Evolutionary conservation across 768 basidiomycete genomes (phyloP).

Genomic region (Saitozyma podzolica): DNA sequence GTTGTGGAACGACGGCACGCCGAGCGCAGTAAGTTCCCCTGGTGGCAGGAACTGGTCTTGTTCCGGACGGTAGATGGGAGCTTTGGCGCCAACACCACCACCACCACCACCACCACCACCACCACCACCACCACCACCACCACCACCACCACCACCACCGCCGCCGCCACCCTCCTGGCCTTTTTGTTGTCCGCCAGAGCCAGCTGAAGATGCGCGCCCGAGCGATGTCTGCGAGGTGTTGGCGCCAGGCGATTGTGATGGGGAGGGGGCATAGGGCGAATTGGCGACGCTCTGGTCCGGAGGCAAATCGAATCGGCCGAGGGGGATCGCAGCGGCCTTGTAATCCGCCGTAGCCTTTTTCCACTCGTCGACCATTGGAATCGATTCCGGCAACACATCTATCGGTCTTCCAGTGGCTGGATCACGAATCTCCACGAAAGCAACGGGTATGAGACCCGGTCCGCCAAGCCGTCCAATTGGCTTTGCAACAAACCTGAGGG

Average conservation of each 20-base stretch:
- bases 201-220: not conserved
- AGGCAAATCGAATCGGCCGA: conserved; percentile 79
- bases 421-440: conserved; percentile 95
- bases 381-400: conserved; percentile 61
- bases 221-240: conserved; percentile 5
- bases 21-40: conserved; percentile 80
- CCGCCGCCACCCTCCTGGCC: not conserved
- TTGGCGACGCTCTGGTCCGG: conserved; percentile 51
- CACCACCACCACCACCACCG: not conserved
- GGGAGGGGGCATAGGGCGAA: conserved; percentile 35
- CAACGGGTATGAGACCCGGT: conserved; percentile 93
- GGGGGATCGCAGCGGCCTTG: conserved; percentile 91
- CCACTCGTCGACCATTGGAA: conserved; percentile 99
- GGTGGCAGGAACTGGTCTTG: conserved; percentile 42
- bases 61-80: conserved; percentile 36
- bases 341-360: conserved; percentile 92
- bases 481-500: conserved; percentile 80
- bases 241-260: not conserved
- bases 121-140: not conserved
- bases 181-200: conserved; percentile 6
- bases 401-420: conserved; percentile 80
- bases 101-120: not conserved
- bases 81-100: not conserved
- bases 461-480: conserved; percentile 92
- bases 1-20: conserved; percentile 93